Evolutionary conservation across 2,329 filamentous ascomycete genomes (phyloP).

Genomic region (Myriosclerotinia curreyana): DNA sequence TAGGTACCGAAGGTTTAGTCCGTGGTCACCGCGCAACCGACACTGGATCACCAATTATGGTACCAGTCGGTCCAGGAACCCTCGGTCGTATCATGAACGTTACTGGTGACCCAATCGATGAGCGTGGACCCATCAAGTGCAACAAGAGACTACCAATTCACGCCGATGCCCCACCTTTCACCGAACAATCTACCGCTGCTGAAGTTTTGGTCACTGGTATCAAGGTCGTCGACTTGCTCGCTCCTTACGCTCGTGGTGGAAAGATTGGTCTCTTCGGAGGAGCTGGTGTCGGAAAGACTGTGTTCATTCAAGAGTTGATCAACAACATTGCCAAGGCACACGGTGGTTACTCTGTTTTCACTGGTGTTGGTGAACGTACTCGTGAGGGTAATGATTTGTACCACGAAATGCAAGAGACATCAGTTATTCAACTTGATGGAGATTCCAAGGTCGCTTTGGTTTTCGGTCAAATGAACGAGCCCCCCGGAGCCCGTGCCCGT

Average conservation of each 20-base stretch:
- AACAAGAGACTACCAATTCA: slow-evolving; percentile 87
- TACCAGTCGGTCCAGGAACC: slow-evolving; percentile 89
- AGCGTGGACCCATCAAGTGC: slow-evolving; percentile 96
- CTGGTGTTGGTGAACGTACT: slow-evolving; percentile 99
- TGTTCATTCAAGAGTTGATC: slow-evolving; percentile 99
- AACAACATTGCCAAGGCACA: slow-evolving; percentile 99
- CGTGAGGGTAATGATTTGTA: slow-evolving; percentile 99
- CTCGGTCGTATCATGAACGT: slow-evolving; percentile 99
- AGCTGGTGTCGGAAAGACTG: slow-evolving; percentile 99
- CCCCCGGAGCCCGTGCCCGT: slow-evolving; percentile 98
- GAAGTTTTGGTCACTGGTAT: slow-evolving; percentile 99
- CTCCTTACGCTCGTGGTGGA: slow-evolving; percentile 99
- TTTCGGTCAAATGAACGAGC: slow-evolving; percentile 99
- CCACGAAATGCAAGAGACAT: slow-evolving; percentile 99
- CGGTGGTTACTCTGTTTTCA: slow-evolving; percentile 99
- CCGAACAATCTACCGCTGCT: slow-evolving; percentile 91
- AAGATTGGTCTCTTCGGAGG: slow-evolving; percentile 99
- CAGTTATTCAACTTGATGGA: slow-evolving; percentile 98
- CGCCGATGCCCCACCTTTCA: slow-evolving; percentile 87
- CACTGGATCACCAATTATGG: slow-evolving; percentile 92
- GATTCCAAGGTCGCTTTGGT: slow-evolving; percentile 99
- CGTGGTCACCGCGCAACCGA: slow-evolving; percentile 83
- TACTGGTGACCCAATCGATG: slow-evolving; percentile 99
- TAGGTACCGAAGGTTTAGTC: slow-evolving; percentile 98
- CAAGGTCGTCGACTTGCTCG: slow-evolving; percentile 99